Evolutionary conservation across 2,329 filamentous ascomycete species (phyloP), one percentile per base, ranked within the genome.

Genomic region (Ceratocystiopsis brevicomis): DNA sequence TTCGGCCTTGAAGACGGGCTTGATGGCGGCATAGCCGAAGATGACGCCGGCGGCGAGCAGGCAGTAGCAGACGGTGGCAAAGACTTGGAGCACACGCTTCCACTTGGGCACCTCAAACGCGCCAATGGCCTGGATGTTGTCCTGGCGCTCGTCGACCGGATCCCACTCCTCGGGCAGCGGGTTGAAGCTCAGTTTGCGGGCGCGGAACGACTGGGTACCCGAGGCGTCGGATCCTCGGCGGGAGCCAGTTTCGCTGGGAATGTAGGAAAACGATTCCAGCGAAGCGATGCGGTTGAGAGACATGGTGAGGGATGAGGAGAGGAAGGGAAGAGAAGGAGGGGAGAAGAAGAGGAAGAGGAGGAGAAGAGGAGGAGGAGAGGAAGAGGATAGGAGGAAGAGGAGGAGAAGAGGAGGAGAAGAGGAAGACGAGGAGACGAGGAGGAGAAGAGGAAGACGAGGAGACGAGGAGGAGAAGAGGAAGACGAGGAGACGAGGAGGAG

Each of bases 1-100:
- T 56, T 86, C 78, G 13, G 66, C 60, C 47, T 87, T 79, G 21
- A 92, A 65, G 10, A 90, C 72, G 0, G 84, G 83, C 56, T 90
- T 92, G 51, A 92, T 66, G 13, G 84, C 83, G 14, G 84, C 84
- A 58, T 84, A 92, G 33, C 84, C 84, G 59, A 90, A 90, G 16
- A 90, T 75, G 37, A 86, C 66, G 1, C 84, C 87, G 5, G 85
- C 78, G 8, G 81, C 76, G 47, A 92, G 53, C 44, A 64, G 54
- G 49, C 59, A 63, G 54, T 61, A 63, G 17, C 58, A 25, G 15
- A 64, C 60, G 3, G 59, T 55, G 19, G 52, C 56, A n/a, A 52
- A 45, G 33, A 64, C 55, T 51, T 64, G 61, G 40, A 60, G 56
- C 43, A 68, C 55, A 50, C 69, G 61, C 56, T 68, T 72, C 69